These are phyloP conservation scores for Cyclotella kingstonii DNA, from an alignment of 108 stramenopile species.

Conservation along the genomic window DNA sequence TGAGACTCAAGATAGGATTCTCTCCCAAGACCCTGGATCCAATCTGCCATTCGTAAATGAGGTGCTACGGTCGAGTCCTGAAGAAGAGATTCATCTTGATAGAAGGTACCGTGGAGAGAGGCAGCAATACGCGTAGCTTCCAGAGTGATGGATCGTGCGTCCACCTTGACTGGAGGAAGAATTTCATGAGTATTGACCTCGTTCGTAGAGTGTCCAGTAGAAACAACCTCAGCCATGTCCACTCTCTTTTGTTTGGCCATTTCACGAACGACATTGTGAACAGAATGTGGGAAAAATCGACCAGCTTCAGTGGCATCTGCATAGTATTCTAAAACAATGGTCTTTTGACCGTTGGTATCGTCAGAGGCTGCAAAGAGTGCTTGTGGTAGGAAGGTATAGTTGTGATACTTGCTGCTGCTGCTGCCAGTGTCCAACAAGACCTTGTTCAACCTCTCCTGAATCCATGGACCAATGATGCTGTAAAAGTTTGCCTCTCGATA, in stretches of 20 bases:
- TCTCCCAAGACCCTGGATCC: constrained; percentile 44
- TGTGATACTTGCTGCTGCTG: background rate
- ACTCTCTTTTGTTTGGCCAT: constrained; percentile 46
- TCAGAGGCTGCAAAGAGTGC: constrained; percentile 51
- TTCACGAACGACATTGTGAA: constrained; percentile 49
- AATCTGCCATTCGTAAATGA: constrained; percentile 45
- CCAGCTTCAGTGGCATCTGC: constrained; percentile 7
- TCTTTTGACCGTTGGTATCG: constrained; percentile 41
- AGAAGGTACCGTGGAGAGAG: constrained; percentile 15
- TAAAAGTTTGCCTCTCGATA: constrained; percentile 62
- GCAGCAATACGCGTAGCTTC: constrained; percentile 25
- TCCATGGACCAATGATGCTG: constrained; percentile 21
- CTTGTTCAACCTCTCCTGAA: constrained; percentile 11
- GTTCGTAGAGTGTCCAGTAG: too few species aligned
- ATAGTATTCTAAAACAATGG: constrained; percentile 54
- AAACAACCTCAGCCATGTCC: background rate
- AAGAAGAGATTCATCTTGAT: constrained; percentile 7
- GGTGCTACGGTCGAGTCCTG: background rate
- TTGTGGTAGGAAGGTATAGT: constrained; percentile 28
- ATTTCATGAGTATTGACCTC: constrained; percentile 31
- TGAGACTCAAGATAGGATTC: constrained; percentile 46
- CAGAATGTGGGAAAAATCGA: constrained; percentile 21
- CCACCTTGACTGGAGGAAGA: constrained; percentile 22
- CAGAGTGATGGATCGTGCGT: constrained; percentile 42
- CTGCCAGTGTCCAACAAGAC: background rate